Conservation (phyloP, 495 filamentous ascomycete genomes). For the Daldinia loculata region DNA sequence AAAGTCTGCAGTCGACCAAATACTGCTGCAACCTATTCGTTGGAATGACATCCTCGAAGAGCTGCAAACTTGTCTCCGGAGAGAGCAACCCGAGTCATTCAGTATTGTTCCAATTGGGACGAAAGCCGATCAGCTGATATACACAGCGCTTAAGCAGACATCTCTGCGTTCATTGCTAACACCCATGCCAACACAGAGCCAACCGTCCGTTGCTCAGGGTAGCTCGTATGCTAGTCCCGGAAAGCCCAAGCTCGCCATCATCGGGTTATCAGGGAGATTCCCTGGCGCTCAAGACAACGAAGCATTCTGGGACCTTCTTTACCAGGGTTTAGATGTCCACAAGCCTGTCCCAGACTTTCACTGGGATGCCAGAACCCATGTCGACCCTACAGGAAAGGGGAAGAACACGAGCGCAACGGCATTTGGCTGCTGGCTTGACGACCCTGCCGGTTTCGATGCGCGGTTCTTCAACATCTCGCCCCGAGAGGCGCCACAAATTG, state of each 20-base stretch:
- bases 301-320: slow-evolving; percentile 69
- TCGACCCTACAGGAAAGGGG: slow-evolving; percentile 70
- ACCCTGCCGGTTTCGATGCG: slow-evolving; percentile 76
- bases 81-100: background rate
- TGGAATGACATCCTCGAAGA: slow-evolving; percentile 16
- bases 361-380: slow-evolving; percentile 75
- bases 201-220: background rate
- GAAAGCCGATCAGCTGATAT: slow-evolving; percentile 22
- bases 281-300: slow-evolving; percentile 65
- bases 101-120: slow-evolving; percentile 20
- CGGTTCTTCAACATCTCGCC: slow-evolving; percentile 65
- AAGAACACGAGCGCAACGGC: slow-evolving; percentile 74
- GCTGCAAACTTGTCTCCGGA: slow-evolving; percentile 6
- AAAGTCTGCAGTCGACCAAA: slow-evolving; percentile 9
- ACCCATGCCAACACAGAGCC: background rate
- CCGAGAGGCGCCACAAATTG: slow-evolving; percentile 66
- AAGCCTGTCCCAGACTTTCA: slow-evolving; percentile 68
- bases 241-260: slow-evolving; percentile 61
- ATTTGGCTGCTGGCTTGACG: slow-evolving; percentile 82
- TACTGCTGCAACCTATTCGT: slow-evolving; percentile 22
- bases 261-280: slow-evolving; percentile 71
- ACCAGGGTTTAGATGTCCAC: slow-evolving; percentile 63
- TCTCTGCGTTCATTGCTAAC: background rate
- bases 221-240: background rate
- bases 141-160: slow-evolving; percentile 12